phyloP scores from a whole-genome alignment of 2,329 filamentous ascomycete species.

The Zasmidium citrigriseum region DNA sequence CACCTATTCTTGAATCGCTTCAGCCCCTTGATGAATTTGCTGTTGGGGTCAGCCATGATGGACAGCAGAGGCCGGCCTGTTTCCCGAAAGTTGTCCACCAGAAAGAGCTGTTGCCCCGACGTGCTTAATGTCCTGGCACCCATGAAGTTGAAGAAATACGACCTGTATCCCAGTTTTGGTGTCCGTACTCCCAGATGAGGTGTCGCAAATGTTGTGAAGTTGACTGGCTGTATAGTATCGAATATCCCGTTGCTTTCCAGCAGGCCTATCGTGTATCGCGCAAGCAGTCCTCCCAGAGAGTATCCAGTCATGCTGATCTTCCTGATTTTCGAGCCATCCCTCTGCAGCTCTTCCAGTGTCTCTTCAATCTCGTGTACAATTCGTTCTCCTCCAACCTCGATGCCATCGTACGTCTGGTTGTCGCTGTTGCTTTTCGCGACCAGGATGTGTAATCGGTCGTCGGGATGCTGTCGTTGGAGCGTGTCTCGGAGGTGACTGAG shows the following conservation, averaged over 20 bases:
- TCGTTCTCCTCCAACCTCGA: conserved; percentile 69
- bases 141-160: conserved; percentile 69
- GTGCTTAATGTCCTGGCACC: conserved; percentile 78
- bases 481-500: conserved; percentile 67
- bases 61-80: conserved; percentile 79
- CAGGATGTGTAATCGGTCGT: conserved; percentile 68
- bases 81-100: conserved; percentile 80
- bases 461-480: conserved; percentile 61
- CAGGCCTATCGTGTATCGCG: conserved; percentile 82
- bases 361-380: conserved; percentile 65
- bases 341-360: conserved; percentile 54
- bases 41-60: conserved; percentile 78
- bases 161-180: conserved; percentile 44
- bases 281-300: conserved; percentile 82
- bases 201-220: conserved; percentile 90
- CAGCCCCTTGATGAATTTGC: conserved; percentile 81
- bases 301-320: conserved; percentile 90
- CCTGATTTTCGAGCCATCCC: conserved; percentile 68
- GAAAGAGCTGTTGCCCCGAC: conserved; percentile 85
- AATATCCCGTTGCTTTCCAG: conserved; percentile 79
- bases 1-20: conserved; percentile 73
- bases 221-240: conserved; percentile 77
- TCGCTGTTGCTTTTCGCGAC: conserved; percentile 73
- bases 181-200: conserved; percentile 63
- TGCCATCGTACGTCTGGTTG: conserved; percentile 67